phyloP scores from a whole-genome alignment of 768 basidiomycete genomes.

The Kwoniella shandongensis region DNA sequence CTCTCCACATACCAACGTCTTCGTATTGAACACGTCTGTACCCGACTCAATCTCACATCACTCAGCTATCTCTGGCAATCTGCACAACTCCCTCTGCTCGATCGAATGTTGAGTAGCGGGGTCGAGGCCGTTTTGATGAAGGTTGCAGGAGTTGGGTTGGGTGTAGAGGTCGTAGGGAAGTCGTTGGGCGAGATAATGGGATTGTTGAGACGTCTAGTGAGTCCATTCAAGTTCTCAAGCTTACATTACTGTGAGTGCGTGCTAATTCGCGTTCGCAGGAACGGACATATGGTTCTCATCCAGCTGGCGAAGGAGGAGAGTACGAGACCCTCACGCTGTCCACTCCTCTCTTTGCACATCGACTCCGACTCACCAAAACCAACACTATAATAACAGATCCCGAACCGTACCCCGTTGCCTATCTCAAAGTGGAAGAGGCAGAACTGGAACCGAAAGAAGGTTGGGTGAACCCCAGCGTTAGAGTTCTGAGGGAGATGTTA shows the following conservation, averaged over 20 bases:
- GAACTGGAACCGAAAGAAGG: constrained; percentile 62
- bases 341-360: constrained; percentile 79
- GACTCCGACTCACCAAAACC: constrained; percentile 67
- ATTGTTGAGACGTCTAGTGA: constrained; percentile 69
- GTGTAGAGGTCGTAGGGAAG: constrained; percentile 72
- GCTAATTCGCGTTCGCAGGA: constrained; percentile 60
- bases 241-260: not conserved
- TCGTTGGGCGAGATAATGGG: constrained; percentile 71
- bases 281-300: constrained; percentile 77
- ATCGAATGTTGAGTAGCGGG: constrained; percentile 76
- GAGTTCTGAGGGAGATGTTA: constrained; percentile 41
- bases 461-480: constrained; percentile 29
- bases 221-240: constrained; percentile 33
- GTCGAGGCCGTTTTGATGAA: constrained; percentile 87
- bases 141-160: constrained; percentile 89
- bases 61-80: constrained; percentile 93
- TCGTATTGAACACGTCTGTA: constrained; percentile 94
- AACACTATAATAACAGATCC: constrained; percentile 68
- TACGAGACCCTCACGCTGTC: constrained; percentile 93
- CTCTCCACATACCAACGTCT: constrained; percentile 96
- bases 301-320: constrained; percentile 97
- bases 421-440: constrained; percentile 74
- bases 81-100: constrained; percentile 77
- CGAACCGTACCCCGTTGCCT: constrained; percentile 77
- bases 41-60: constrained; percentile 72